These are phyloP conservation scores for Jatropha podagrica DNA, from an alignment of 441 rosid genomes.

Conservation along the genomic window DNA sequence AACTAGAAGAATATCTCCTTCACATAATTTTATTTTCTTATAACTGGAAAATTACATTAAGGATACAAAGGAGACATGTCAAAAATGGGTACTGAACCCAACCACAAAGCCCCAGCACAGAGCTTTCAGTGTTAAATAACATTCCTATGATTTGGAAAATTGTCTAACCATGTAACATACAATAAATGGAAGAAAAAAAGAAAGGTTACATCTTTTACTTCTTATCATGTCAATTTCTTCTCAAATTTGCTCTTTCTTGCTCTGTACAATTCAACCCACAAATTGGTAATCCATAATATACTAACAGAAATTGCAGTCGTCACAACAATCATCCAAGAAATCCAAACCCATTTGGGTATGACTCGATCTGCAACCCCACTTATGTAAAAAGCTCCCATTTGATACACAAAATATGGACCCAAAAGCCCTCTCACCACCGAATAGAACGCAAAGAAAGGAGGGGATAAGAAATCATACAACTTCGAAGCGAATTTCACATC, in stretches of 20 bases:
- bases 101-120: neutral
- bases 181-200: neutral
- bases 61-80: neutral
- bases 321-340: conserved; percentile 79
- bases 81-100: neutral
- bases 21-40: neutral
- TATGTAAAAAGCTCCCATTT: conserved; percentile 55
- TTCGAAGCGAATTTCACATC: conserved; percentile 50
- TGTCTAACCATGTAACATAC: neutral
- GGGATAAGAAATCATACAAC: conserved; percentile 47
- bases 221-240: conserved; percentile 38
- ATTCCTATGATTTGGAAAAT: neutral
- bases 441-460: conserved; percentile 70
- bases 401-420: conserved; percentile 61
- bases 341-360: conserved; percentile 83
- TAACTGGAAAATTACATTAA: neutral
- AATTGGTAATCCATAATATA: conserved; percentile 68
- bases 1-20: neutral
- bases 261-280: conserved; percentile 59
- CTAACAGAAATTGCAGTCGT: conserved; percentile 60
- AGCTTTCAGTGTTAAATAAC: neutral
- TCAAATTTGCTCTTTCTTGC: conserved; percentile 40
- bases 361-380: conserved; percentile 56
- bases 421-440: conserved; percentile 61
- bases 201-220: neutral